Evolutionary conservation across 345 rosid genomes (phyloP), one percentile per base, ranked within the genome.

Genomic region (Noccaea bulbosa): DNA sequence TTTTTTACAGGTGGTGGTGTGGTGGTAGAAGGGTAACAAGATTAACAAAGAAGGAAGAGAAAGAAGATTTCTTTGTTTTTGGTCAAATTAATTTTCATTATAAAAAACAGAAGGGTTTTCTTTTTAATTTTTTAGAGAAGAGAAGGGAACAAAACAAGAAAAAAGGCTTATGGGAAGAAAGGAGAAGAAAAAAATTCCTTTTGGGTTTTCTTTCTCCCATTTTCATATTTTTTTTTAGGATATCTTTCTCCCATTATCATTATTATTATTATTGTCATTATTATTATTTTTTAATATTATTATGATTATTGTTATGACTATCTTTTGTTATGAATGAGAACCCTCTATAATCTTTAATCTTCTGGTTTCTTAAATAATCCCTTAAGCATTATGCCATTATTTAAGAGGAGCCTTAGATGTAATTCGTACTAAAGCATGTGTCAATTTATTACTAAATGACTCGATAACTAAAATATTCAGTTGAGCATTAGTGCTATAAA

Each of bases 41-140:
- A 76, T 76, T 76, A 69, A 76, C 79, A 75, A 75, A 53, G 70
- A 62, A 75, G 73, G 48, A 56, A 50, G 70, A 30, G 58, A 54
- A 37, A 45, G 17, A 73, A 39, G 70, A 52, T 75, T 54, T 69
- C 48, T 39, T 39, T 63, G 71, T 70, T 69, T 76, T 76, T 64
- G 65, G 73, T 53, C 47, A 41, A 55, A 55, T 74, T 67, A 74
- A 51, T 59, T 74, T 74, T 74, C 69, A 53, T 37, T 30, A 35
- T 8, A 40, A 48, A 40, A 55, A 32, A 54, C 32, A 35, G 11
- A 37, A 39, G 22, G 56, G 39, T 15, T 32, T 27, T 34, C 50
- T 20, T 46, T 45, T 45, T 44, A 4, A 27, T 27, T 57, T 12
- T 47, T 50, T 59, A 60, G 78, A 52, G 59, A 68, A 66, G 54